These are phyloP conservation scores for Exserohilum rostratum DNA, from an alignment of 2,329 filamentous ascomycete genomes.

Conservation along the genomic window DNA sequence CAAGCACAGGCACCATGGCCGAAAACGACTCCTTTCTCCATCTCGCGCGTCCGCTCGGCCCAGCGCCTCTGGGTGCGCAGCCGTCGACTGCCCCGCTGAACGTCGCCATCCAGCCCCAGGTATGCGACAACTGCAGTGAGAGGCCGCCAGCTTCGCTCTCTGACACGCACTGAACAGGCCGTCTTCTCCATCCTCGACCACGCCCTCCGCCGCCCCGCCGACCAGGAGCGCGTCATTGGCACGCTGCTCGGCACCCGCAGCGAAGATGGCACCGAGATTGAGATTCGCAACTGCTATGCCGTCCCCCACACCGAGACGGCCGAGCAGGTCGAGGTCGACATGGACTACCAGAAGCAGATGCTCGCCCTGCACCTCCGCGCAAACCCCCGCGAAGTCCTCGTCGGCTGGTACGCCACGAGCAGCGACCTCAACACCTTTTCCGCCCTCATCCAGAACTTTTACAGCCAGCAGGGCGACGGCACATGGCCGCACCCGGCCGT, in stretches of 20 bases:
- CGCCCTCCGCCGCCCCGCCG: constrained; percentile 86
- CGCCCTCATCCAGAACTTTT: constrained; percentile 99
- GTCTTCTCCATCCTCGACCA: constrained; percentile 80
- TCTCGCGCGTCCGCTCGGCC: constrained; percentile 88
- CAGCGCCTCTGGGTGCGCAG: constrained; percentile 77
- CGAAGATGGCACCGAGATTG: constrained; percentile 95
- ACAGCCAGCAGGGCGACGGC: constrained; percentile 93
- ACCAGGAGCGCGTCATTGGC: constrained; percentile 95
- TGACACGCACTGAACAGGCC: constrained; percentile 52
- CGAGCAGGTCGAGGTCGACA: constrained; percentile 98
- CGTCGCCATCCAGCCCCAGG: constrained; percentile 94
- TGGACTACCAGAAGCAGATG: constrained; percentile 99
- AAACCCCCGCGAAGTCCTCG: constrained; percentile 88
- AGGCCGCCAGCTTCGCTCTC: constrained; percentile 9
- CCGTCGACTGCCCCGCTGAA: constrained; percentile 88
- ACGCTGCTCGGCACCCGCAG: constrained; percentile 90
- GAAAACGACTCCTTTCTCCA: constrained; percentile 88
- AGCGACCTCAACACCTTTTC: constrained; percentile 98
- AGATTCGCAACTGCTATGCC: constrained; percentile 95
- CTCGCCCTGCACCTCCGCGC: constrained; percentile 91
- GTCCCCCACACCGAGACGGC: constrained; percentile 98
- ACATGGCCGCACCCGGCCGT: constrained; percentile 98
- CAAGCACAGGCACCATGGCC: constrained; percentile 70
- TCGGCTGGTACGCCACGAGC: constrained; percentile 98
- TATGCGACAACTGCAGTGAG: constrained; percentile 53